Percentiles rank a stretch among this genome's conserved stretches.
Conservation (phyloP, 768 basidiomycete species). For the Russula olivacea region DNA sequence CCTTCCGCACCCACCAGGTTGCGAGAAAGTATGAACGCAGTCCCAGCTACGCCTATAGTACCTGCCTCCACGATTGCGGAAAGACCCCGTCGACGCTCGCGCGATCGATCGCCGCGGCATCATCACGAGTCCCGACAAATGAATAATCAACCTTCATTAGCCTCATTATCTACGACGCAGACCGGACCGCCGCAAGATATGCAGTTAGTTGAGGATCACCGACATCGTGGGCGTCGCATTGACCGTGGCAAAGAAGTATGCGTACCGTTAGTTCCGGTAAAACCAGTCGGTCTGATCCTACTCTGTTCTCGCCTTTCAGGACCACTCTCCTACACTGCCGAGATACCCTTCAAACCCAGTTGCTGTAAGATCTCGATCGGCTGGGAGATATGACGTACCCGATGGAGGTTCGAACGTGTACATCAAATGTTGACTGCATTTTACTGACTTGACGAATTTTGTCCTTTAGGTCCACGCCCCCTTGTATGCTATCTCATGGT, state of each 20-base stretch:
- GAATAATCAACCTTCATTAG: not conserved
- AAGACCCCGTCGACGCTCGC: not conserved
- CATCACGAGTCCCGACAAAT: conserved; percentile 9
- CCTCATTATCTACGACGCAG: not conserved
- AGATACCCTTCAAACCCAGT: not conserved
- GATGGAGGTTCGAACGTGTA: conserved; percentile 1
- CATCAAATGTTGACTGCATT: not conserved
- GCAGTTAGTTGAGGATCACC: conserved; percentile 3
- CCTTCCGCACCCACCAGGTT: not conserved
- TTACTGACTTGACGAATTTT: not conserved
- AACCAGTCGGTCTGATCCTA: not conserved
- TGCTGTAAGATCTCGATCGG: conserved; percentile 4
- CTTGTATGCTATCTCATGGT: not conserved
- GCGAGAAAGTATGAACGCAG: not conserved
- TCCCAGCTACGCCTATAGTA: not conserved
- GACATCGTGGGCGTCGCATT: conserved; percentile 6
- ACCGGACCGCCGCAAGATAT: not conserved
- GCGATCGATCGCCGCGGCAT: conserved; percentile 7
- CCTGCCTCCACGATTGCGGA: not conserved
- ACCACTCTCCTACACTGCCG: not conserved
- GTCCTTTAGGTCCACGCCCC: not conserved
- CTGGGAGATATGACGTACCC: conserved; percentile 9
- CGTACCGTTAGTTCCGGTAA: not conserved
- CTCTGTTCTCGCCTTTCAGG: not conserved
- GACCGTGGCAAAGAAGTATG: conserved; percentile 9